Base-by-base conservation (phyloP, 1,284 basidiomycete genomes). In the Puccinia horiana region DNA sequence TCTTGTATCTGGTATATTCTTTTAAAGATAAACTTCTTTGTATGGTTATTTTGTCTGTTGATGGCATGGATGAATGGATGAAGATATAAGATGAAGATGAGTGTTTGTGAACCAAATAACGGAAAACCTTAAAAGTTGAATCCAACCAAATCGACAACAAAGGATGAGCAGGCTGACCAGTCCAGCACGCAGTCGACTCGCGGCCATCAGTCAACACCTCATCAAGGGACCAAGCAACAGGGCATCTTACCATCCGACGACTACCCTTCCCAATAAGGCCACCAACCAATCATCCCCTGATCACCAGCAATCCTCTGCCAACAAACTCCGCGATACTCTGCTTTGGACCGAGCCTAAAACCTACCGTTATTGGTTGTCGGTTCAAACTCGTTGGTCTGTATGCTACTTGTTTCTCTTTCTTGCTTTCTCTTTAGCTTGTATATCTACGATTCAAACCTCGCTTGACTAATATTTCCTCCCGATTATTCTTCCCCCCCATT, bases 381-480 rank as follows among this genome's bases (percentile, higher is more conserved):
- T 79, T 4, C 77, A 79, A 58, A 58, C 77, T 20, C 44, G 77
- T 23, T 79, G 77, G 77, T 79, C 77, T 44, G 77, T 79, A 37
- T 11, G 77, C 49, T 29, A 8, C 26, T 18, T 9, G n/a, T 23
- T 20, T 35, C 40, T 35, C 14, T 11, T n/a, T 16, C 4, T 72
- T 12, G 29, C 72, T 5, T 12, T 18, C 32, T n/a, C n/a, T 54
- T 2, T 32, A 26, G 12, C 18, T 32, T 74, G 47, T 5, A 32
- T 26, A 42, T 23, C 52, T 4, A 5, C 32, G 18, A 8, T 14
- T n/a, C n/a, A n/a, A n/a, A n/a, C n/a, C n/a, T n/a, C n/a, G n/a
- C n/a, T n/a, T n/a, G n/a, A n/a, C n/a, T n/a, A n/a, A n/a, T n/a
- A 63, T 76, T 9, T 76, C 54, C 14, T 3, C 35, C n/a, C 37